phyloP scores from a whole-genome alignment of 345 rosid species.

The Lagerstroemia speciosa region DNA sequence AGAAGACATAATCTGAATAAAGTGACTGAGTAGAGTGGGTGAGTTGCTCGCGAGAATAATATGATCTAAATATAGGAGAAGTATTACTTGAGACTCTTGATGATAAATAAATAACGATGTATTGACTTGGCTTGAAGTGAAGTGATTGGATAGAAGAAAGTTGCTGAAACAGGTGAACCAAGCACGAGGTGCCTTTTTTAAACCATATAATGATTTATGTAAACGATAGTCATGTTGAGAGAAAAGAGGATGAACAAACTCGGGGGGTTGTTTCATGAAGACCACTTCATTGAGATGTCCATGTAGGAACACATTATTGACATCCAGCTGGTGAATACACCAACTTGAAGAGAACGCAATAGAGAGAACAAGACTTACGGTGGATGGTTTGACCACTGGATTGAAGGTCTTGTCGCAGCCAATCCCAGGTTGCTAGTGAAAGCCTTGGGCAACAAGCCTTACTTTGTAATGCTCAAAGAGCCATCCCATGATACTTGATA shows the following conservation, averaged over 20 bases:
- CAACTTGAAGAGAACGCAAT: not conserved
- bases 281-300: not conserved
- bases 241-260: not conserved
- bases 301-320: constrained; percentile 1
- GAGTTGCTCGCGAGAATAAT: too few relatives aligned
- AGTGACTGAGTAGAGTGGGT: too few relatives aligned
- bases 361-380: not conserved
- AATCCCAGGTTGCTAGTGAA: not conserved
- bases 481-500: not conserved
- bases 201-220: not conserved
- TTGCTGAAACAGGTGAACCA: too few relatives aligned
- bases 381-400: not conserved
- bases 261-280: not conserved
- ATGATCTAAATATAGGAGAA: too few relatives aligned
- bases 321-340: not conserved
- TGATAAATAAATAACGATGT: too few relatives aligned
- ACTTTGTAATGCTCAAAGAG: not conserved
- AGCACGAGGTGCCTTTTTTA: too few relatives aligned
- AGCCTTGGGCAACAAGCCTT: not conserved
- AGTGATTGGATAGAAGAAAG: too few relatives aligned
- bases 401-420: not conserved
- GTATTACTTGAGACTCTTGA: too few relatives aligned
- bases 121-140: too few relatives aligned
- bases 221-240: not conserved
- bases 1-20: too few relatives aligned